phyloP scores from a whole-genome alignment of 306 rosid genomes.

The Fragaria vesca region DNA sequence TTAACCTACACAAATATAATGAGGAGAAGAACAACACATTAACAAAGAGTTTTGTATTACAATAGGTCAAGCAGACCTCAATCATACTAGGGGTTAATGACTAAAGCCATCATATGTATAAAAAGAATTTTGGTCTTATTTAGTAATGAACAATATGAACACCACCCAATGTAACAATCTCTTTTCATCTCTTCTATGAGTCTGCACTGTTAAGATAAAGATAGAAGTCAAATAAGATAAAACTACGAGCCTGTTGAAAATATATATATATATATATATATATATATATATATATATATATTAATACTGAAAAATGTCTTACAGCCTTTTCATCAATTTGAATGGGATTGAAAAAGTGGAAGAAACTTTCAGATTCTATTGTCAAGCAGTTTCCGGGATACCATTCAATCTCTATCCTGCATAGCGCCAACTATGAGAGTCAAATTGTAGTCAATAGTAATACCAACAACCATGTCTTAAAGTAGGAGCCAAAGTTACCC shows the following conservation, averaged over 20 bases:
- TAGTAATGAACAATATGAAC: constrained; percentile 2
- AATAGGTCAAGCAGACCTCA: neutral
- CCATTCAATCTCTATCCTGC: constrained; percentile 85
- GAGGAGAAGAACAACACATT: no score
- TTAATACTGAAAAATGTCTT: constrained; percentile 7
- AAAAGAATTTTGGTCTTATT: neutral
- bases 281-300: no score
- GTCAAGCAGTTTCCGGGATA: constrained; percentile 70
- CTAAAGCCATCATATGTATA: no score
- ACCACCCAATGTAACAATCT: constrained; percentile 77
- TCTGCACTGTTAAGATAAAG: constrained; percentile 41
- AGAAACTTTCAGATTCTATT: constrained; percentile 84
- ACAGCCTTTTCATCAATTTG: constrained; percentile 72
- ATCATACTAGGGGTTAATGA: neutral
- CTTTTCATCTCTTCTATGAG: constrained; percentile 75
- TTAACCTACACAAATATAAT: no score
- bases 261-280: no score
- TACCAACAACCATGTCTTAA: neutral
- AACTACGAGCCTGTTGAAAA: neutral
- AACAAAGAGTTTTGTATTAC: no score
- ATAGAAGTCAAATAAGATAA: neutral
- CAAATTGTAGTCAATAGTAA: neutral
- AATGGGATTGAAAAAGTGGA: constrained; percentile 77
- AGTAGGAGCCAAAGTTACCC: constrained; percentile 44
- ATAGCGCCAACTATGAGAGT: constrained; percentile 17